These are phyloP conservation scores for Neurospora pannonica DNA, from an alignment of 495 filamentous ascomycete species.

Conservation along the genomic window DNA sequence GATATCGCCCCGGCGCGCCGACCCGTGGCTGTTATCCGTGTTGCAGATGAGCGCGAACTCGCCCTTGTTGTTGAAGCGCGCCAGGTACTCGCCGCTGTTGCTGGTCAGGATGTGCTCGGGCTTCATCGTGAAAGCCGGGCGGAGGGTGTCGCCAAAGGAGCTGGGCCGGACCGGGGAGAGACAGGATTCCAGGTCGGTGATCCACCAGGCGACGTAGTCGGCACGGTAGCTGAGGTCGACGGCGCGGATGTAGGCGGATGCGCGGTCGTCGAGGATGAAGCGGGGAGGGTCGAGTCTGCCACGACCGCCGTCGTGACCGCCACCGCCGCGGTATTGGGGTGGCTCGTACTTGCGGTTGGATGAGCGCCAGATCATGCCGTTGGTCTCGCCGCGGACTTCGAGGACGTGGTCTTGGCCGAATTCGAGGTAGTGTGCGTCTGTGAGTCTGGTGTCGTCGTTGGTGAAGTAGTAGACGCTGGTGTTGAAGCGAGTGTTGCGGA, in stretches of 20 bases:
- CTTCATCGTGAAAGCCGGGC: background rate
- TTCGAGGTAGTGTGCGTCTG: background rate
- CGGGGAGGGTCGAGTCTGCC: background rate
- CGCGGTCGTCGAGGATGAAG: background rate
- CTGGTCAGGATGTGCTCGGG: background rate
- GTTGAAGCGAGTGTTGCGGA: background rate
- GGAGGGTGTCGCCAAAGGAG: background rate
- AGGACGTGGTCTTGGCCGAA: background rate
- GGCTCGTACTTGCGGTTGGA: background rate
- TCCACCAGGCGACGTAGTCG: background rate
- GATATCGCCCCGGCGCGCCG: background rate
- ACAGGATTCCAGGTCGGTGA: background rate
- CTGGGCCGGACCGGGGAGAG: background rate
- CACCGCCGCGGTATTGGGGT: background rate
- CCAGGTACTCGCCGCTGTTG: background rate
- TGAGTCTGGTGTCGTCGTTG: background rate
- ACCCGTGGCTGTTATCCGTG: background rate
- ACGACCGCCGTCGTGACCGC: background rate
- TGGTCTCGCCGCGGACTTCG: background rate
- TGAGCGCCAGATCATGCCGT: background rate
- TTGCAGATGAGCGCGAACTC: background rate
- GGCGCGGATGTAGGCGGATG: background rate
- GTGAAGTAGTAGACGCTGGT: background rate
- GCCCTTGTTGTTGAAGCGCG: background rate
- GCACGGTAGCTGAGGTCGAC: background rate